Base-by-base conservation (phyloP, 2,329 filamentous ascomycete species). In the Pseudovirgaria hyperparasitica region DNA sequence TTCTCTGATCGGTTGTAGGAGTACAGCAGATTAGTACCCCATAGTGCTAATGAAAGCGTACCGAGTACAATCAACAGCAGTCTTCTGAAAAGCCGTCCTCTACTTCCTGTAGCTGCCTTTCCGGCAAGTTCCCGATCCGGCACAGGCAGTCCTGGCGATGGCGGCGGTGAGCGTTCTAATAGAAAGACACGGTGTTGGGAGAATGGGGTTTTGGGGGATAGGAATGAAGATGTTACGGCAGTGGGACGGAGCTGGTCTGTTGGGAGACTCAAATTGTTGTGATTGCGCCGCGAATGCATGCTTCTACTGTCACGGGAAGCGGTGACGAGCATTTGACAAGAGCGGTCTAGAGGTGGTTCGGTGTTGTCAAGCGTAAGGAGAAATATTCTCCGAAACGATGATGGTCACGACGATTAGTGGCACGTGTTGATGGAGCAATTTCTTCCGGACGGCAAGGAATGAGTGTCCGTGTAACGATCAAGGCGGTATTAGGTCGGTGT, bases 61-160 rank as follows among this genome's bases (percentile, higher is more conserved):
- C n/a, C n/a, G n/a, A n/a, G 47, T 10, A 74, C 43, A 49, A 71
- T 73, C 9, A 72, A 49, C 9, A 74, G 41, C 6, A 66, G 45
- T 26, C 74, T 64, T 32, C 76, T 50, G 10, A 76, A 57, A 30
- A 69, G 63, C 31, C 68, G 70, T 4, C 69, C 38, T 19, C 52
- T 42, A 27, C 67, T 66, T n/a, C n/a, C n/a, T n/a, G n/a, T n/a
- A n/a, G n/a, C n/a, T n/a, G n/a, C n/a, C n/a, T n/a, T n/a, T n/a
- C n/a, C n/a, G n/a, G n/a, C n/a, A n/a, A n/a, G n/a, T n/a, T n/a
- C n/a, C n/a, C n/a, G n/a, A n/a, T n/a, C n/a, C n/a, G n/a, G n/a
- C n/a, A n/a, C 73, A 9, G 77, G 81, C 26, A 85, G 66, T 36
- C 71, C 70, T 2, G 77, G 79, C 2, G 76, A 87, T 18, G 69